Base-by-base conservation (phyloP, 345 rosid genomes). In the Hibiscus trionum region DNA sequence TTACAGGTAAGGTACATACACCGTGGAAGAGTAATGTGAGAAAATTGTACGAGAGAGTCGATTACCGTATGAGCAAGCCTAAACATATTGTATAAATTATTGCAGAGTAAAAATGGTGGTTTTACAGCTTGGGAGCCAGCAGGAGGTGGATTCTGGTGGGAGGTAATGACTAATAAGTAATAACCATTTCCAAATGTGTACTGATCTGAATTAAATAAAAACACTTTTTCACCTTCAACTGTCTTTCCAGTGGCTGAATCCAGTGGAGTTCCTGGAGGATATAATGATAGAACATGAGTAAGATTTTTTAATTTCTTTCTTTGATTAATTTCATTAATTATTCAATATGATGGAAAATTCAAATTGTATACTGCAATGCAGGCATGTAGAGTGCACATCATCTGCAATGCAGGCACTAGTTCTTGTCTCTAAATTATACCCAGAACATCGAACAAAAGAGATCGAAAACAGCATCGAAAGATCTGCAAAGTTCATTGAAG, bases 381-480 rank as follows among this genome's bases (percentile, higher is more conserved):
- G 70, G 35, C 44, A 86, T 49, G 78, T 77, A 0, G 91, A 89
- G 49, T 87, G 88, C 74, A 87, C 90, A 1, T 78, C 86, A 12
- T 77, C 94, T 1, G 78, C 84, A 16, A 84, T 87, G 19, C 81
- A 87, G 15, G 85, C 81, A 2, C 50, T 89, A 1, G 72, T 53
- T 10, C 24, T 86, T 75, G 86, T 87, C 76, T 74, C 65, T 61
- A 75, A 84, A 73, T 66, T 80, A 46, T 77, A 77, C 65, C 86
- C 88, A 0, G 74, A 57, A 0, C 87, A 84, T 24, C 77, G 82
- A 75, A 66, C 14, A 55, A 76, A 60, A 12, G 88, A 89, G 73
- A 80, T 89, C 24, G 80, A 78, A 0, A 72, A 24, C 46, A 84
- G 77, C 75, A 80, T 87, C 6, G 14, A 16, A 8, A 85, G 82